Evolutionary conservation across 2,329 filamentous ascomycete genomes (phyloP).

Genomic region (Zymoseptoria crescenta): DNA sequence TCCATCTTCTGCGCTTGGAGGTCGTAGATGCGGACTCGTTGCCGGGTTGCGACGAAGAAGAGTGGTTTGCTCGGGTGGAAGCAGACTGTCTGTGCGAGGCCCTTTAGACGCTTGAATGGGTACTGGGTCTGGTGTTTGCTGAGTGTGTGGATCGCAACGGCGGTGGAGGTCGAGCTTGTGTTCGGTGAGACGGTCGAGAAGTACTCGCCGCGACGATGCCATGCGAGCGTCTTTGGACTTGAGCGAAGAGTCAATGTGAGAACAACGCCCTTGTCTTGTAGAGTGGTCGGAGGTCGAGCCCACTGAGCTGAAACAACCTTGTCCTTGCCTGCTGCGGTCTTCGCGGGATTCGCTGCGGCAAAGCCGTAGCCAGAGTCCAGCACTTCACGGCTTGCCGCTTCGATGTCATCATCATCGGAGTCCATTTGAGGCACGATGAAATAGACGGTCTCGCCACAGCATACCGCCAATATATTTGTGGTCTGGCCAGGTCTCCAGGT

Average conservation of each 20-base stretch:
- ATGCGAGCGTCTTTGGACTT: slow-evolving; percentile 74
- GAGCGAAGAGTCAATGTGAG: slow-evolving; percentile 65
- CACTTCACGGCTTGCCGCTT: slow-evolving; percentile 65
- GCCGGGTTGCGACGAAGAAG: slow-evolving; percentile 93
- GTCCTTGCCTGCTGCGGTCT: slow-evolving; percentile 43
- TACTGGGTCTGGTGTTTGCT: slow-evolving; percentile 92
- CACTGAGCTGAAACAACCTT: slow-evolving; percentile 76
- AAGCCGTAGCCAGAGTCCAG: slow-evolving; percentile 91
- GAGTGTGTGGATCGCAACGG: slow-evolving; percentile 89
- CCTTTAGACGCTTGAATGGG: slow-evolving; percentile 72
- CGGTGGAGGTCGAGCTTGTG: slow-evolving; percentile 56
- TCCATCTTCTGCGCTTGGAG: slow-evolving; percentile 83
- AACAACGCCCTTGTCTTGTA: slow-evolving; percentile 71
- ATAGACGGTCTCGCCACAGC: slow-evolving; percentile 76
- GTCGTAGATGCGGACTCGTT: slow-evolving; percentile 88
- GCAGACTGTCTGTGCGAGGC: slow-evolving; percentile 77
- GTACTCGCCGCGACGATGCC: slow-evolving; percentile 92
- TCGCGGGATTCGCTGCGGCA: slow-evolving; percentile 56
- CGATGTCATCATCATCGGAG: slow-evolving; percentile 38
- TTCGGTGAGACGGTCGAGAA: slow-evolving; percentile 83
- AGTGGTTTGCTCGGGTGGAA: slow-evolving; percentile 92
- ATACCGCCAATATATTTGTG: slow-evolving; percentile 71
- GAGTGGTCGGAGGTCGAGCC: slow-evolving; percentile 65
- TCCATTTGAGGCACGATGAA: slow-evolving; percentile 57
- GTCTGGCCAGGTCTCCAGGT: slow-evolving; percentile 84